phyloP scores from a whole-genome alignment of 164 flowering plant species.

The Taxillus chinensis region DNA sequence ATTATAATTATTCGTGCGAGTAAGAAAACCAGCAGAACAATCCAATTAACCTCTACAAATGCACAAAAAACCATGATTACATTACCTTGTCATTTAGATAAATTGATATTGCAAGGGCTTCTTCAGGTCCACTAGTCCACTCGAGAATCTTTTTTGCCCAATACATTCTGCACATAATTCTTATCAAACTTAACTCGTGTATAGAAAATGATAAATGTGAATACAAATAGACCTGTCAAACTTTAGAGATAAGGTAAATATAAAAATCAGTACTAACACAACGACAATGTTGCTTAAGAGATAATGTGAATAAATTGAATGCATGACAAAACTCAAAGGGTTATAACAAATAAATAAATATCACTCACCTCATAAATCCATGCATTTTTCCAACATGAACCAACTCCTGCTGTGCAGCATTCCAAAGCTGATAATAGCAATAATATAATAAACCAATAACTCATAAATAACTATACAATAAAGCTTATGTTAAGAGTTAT shows the following conservation, averaged over 20 bases:
- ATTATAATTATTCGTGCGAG: neutral
- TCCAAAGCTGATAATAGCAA: slow-evolving; percentile 73
- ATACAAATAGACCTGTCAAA: too few relatives aligned
- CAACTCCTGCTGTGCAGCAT: slow-evolving; percentile 95
- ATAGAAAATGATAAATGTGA: neutral
- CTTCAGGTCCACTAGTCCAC: slow-evolving; percentile 88
- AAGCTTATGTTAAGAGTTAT: too few relatives aligned
- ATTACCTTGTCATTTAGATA: slow-evolving; percentile 84
- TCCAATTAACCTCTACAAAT: neutral
- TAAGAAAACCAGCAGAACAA: neutral
- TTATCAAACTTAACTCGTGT: neutral
- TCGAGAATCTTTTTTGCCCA: slow-evolving; percentile 99
- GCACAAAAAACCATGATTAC: neutral
- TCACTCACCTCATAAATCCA: slow-evolving; percentile 85
- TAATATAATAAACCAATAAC: neutral
- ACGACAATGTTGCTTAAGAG: neutral
- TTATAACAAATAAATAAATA: neutral
- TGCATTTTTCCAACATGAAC: slow-evolving; percentile 94
- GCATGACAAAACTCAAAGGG: neutral
- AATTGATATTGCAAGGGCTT: slow-evolving; percentile 72
- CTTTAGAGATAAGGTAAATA: neutral
- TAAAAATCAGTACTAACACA: neutral
- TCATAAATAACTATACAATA: too few relatives aligned
- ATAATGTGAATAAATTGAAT: neutral
- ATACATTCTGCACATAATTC: slow-evolving; percentile 62